Base-by-base conservation (phyloP, 352 stramenopile species). In the Elongisporangium prolatum region DNA sequence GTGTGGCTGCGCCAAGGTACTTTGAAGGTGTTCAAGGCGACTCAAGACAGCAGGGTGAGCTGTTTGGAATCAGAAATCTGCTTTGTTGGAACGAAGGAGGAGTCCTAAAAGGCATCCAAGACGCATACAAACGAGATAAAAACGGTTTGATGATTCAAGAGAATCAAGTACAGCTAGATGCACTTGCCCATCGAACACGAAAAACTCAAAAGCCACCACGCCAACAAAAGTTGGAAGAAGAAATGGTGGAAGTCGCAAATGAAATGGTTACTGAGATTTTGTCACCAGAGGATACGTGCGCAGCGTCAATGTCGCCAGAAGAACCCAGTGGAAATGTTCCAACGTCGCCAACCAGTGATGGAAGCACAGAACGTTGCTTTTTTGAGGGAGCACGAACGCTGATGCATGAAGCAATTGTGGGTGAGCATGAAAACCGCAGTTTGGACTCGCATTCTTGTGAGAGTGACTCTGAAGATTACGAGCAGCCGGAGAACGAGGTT, bases 21-120 rank as follows among this genome's bases (percentile, higher is more conserved):
- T 93, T 93, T 63, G 84, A 94, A 65, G 84, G 78, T 18, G 75
- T 94, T 9, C 82, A 91, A 51, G 82, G 84, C 0, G 86, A 91
- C 50, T 75, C 74, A n/a, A 65, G 74, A 1, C 79, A 94, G 47
- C 71, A 88, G 48, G 80, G 82, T 21, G 82, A 94, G 24, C 64
- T 94, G 2, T 94, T 94, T 65, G 84, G 82, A 1, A 84, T 94
- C 37, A 60, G 64, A 3, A 94, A 94, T 47, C 59, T 94, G 56
- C 65, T 94, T 3, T 88, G 75, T 51, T 91, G 80, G 75, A 88
- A 89, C 64, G 68, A 74, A 59, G 73, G 77, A 28, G 82, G 82
- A 9, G 80, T 92, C 52, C 63, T 94, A 6, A 90, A 89, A 50
- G 76, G 69, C 5, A 90, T 91, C 55, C 84, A 91, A 48, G 79